Evolutionary conservation across 2,329 filamentous ascomycete species (phyloP).

Genomic region (Ophiostoma populinum): DNA sequence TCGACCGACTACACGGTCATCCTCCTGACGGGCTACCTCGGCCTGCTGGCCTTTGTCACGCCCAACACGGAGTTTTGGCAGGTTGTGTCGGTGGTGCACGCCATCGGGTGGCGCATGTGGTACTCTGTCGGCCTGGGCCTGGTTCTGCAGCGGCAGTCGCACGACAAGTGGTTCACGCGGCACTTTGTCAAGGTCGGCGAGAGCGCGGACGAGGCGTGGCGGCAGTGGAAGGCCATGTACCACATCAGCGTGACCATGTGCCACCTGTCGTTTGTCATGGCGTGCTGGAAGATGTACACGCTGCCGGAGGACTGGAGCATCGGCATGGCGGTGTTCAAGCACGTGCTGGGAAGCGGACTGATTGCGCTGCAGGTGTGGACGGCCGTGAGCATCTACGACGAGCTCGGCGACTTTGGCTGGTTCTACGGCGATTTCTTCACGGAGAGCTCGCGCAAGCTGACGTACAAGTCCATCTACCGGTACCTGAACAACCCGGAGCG

Average conservation of each 20-base stretch:
- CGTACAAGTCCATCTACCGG: constrained; percentile 92
- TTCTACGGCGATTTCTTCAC: constrained; percentile 99
- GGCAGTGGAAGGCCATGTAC: constrained; percentile 93
- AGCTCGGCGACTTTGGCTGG: constrained; percentile 94
- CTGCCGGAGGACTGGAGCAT: constrained; percentile 76
- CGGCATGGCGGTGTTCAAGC: constrained; percentile 69
- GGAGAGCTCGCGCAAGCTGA: constrained; percentile 72
- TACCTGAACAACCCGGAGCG: constrained; percentile 97
- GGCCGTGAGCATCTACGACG: constrained; percentile 81
- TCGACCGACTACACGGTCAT: constrained; percentile 70
- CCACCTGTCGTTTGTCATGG: constrained; percentile 74
- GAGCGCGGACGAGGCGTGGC: constrained; percentile 79
- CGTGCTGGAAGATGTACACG: constrained; percentile 91
- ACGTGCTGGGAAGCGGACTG: constrained; percentile 66
- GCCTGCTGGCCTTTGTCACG: constrained; percentile 54
- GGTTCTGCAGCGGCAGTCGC: constrained; percentile 72
- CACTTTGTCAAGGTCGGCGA: constrained; percentile 97
- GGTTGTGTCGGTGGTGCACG: constrained; percentile 64
- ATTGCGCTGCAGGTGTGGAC: constrained; percentile 88
- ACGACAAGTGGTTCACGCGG: constrained; percentile 84
- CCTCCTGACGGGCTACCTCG: constrained; percentile 59
- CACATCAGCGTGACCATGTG: constrained; percentile 85
- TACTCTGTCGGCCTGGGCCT: constrained; percentile 77
- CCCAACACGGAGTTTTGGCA: constrained; percentile 63
- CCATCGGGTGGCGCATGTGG: constrained; percentile 74